These are phyloP conservation scores for Linnemannia exigua DNA, from an alignment of 192 early-diverging fungal species.

Conservation along the genomic window DNA sequence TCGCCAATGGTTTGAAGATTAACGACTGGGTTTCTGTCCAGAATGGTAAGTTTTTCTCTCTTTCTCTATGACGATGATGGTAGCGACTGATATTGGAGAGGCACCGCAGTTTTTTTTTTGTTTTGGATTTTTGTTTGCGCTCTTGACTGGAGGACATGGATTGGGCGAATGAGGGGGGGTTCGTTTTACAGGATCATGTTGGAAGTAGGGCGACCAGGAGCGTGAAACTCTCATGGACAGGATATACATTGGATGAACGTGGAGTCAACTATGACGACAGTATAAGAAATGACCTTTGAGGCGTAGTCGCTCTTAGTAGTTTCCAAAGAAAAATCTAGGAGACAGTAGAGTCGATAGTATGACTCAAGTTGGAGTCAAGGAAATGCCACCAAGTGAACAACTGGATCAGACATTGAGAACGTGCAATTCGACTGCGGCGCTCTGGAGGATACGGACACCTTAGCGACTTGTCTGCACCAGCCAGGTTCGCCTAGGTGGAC, in stretches of 20 bases:
- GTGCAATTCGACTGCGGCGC: neutral
- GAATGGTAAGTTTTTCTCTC: conserved; percentile 74
- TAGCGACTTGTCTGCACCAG: neutral
- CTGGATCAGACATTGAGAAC: neutral
- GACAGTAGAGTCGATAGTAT: neutral
- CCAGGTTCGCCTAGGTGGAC: neutral
- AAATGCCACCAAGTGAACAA: neutral
- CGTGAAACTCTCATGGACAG: no score
- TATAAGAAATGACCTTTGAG: neutral
- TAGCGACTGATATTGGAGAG: no score
- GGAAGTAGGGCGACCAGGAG: no score
- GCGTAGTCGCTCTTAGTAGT: neutral
- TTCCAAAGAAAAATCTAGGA: neutral
- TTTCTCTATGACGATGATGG: no score
- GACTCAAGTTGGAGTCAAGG: neutral
- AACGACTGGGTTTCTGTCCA: conserved; percentile 90
- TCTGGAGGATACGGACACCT: neutral
- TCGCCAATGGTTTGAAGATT: conserved; percentile 85
- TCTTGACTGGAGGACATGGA: no score
- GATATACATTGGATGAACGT: no score
- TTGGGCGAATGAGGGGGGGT: neutral
- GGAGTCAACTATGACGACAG: no score
- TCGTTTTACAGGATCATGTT: neutral
- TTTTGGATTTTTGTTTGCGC: neutral
- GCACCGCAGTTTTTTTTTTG: neutral